phyloP scores from a whole-genome alignment of 2,329 filamentous ascomycete species.

The Alternaria sp. region DNA sequence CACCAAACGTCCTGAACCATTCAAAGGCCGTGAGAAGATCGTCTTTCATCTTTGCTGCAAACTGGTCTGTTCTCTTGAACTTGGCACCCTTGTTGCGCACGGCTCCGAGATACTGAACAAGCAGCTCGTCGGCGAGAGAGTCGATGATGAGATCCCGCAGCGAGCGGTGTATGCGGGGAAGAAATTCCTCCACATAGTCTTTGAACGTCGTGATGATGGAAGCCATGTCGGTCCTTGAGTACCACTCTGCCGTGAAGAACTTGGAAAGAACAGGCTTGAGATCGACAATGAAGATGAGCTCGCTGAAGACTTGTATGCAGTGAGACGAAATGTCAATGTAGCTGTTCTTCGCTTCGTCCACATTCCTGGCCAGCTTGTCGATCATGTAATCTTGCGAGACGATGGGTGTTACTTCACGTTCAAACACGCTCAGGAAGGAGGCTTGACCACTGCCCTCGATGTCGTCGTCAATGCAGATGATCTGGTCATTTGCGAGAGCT shows the following conservation, averaged over 20 bases:
- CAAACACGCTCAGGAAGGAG: conserved; percentile 87
- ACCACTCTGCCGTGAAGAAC: conserved; percentile 93
- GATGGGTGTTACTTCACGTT: conserved; percentile 79
- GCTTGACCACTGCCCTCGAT: conserved; percentile 67
- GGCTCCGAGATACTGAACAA: conserved; percentile 81
- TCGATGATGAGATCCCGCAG: conserved; percentile 92
- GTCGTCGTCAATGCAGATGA: conserved; percentile 91
- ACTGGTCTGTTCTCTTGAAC: conserved; percentile 86
- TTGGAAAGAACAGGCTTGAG: conserved; percentile 83
- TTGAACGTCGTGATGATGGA: conserved; percentile 95
- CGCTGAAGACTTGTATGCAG: conserved; percentile 86
- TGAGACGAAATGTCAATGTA: conserved; percentile 96
- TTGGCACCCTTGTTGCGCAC: conserved; percentile 91
- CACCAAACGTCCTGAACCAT: conserved; percentile 73
- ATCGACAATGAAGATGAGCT: conserved; percentile 88
- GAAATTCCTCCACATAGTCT: conserved; percentile 92
- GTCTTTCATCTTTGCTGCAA: conserved; percentile 91
- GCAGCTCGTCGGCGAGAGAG: conserved; percentile 89
- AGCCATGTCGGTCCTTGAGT: conserved; percentile 83
- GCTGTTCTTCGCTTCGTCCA: conserved; percentile 80
- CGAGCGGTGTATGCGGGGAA: conserved; percentile 81
- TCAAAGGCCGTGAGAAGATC: conserved; percentile 90
- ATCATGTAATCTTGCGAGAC: conserved; percentile 79
- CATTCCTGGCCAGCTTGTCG: conserved; percentile 73
- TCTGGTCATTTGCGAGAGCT: conserved; percentile 97